phyloP scores from a whole-genome alignment of 2,329 filamentous ascomycete genomes.

The Diaporthe amygdali region DNA sequence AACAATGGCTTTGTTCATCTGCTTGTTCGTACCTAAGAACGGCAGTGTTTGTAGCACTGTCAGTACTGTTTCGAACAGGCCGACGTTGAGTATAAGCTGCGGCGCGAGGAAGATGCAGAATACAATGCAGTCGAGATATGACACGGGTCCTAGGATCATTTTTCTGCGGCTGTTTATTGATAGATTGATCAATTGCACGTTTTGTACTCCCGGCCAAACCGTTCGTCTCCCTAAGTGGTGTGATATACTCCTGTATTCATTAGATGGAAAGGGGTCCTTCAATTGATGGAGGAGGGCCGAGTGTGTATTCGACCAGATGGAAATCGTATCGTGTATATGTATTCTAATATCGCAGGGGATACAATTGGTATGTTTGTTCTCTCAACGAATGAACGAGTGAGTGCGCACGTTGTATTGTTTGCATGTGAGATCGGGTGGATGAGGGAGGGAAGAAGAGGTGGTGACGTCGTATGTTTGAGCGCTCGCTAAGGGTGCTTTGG shows the following conservation, averaged over 20 bases:
- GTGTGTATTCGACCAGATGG: no score
- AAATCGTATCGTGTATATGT: not conserved
- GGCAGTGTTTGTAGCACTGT: conserved; percentile 69
- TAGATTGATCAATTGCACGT: no score
- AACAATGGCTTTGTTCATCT: not conserved
- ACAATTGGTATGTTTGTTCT: not conserved
- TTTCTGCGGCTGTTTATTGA: conserved; percentile 19
- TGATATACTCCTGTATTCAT: not conserved
- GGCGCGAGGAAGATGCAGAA: conserved; percentile 75
- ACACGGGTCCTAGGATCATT: conserved; percentile 79
- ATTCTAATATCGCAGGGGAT: not conserved
- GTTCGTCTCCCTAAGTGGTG: not conserved
- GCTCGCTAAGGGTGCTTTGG: not conserved
- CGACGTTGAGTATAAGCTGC: conserved; percentile 72
- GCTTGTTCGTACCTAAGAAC: conserved; percentile 64
- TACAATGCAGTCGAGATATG: conserved; percentile 75
- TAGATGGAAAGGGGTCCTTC: not conserved
- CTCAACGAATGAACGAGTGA: not conserved
- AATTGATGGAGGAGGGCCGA: not conserved
- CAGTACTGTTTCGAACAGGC: conserved; percentile 61
- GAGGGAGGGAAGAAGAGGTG: not conserved
- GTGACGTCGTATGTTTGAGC: conserved; percentile 19
- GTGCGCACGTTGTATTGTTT: not conserved
- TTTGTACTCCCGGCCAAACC: not conserved
- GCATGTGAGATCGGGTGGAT: not conserved